Base-by-base conservation (phyloP, 345 rosid species). In the Citrus medica region DNA sequence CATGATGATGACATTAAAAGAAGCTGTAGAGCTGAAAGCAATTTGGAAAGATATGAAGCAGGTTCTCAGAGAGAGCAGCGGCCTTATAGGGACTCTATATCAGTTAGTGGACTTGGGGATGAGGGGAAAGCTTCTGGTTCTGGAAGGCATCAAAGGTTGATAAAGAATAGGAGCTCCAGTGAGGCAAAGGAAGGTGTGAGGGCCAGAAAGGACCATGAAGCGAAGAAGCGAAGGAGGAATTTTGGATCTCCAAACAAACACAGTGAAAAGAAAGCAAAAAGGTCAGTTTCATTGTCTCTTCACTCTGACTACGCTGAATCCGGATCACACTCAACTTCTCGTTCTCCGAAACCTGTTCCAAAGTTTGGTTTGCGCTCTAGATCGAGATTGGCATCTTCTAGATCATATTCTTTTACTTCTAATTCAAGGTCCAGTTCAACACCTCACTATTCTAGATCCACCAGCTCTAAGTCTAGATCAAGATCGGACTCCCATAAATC, bases 351-450 rank as follows among this genome's bases (percentile, higher is more conserved):
- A 77, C 81, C 56, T 67, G 59, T 67, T 51, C 68, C 28, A 37
- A 76, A 79, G 61, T 81, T 79, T 55, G 24, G 4, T 74, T 59
- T 69, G 6, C 66, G 1, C 53, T 76, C 80, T 60, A 79, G 78
- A 81, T 82, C 81, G 40, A 84, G 81, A 67, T 84, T 83, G 32
- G 17, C 60, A 35, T 83, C 85, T 59, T 78, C 79, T 28, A 59
- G 74, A 77, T 79, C 42, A 25, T 72, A 8, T 64, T 83, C 80
- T 22, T 22, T 51, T 46, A 76, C 88, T 53, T 74, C 77, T 56
- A 14, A 79, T 71, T 76, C 84, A 19, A 81, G 71, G 79, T 79
- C 86, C n/a, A 69, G 63, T 64, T 71, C 80, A 62, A 37, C 70
- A 68, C 48, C 86, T 53, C 76, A 6, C 40, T 21, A 19, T 73